A percentile compares a stretch with the other conserved stretches of the same genome.
Conservation (phyloP, 148 eudicot species). For the Nepenthes mirabilis region DNA sequence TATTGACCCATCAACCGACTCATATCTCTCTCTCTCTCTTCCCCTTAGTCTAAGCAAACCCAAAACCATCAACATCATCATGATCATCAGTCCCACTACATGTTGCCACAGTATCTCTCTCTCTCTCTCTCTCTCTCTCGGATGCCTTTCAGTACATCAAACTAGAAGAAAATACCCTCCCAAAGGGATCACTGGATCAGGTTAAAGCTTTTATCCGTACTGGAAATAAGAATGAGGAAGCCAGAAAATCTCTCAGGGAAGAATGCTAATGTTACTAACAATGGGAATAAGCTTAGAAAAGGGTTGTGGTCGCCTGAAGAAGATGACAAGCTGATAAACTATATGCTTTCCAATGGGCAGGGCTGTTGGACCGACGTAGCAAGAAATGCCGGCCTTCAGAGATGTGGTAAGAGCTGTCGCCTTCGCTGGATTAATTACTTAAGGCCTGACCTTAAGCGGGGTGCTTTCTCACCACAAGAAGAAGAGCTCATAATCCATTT, state of each 20-base stretch:
- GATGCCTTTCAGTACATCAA: background rate
- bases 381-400: constrained; percentile 1
- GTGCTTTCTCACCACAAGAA: constrained; percentile 1
- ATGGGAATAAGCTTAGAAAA: constrained; percentile 1
- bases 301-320: constrained; percentile 4
- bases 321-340: constrained; percentile 2
- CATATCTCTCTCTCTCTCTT: background rate
- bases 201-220: too few species aligned
- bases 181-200: background rate
- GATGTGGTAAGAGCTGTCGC: constrained; percentile 3
- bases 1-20: background rate
- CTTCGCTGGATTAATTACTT: constrained; percentile 3
- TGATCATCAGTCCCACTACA: constrained; percentile 2
- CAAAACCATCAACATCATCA: background rate
- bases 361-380: constrained; percentile 3
- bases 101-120: background rate
- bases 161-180: background rate
- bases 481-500: constrained; percentile 1
- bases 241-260: background rate
- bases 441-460: constrained; percentile 3
- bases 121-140: background rate
- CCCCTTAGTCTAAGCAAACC: background rate
- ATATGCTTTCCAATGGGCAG: constrained; percentile 2
- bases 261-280: background rate
- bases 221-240: background rate